These are phyloP conservation scores for Chlamydomonas sp. DNA, from an alignment of 139 green algal species.

Conservation along the genomic window DNA sequence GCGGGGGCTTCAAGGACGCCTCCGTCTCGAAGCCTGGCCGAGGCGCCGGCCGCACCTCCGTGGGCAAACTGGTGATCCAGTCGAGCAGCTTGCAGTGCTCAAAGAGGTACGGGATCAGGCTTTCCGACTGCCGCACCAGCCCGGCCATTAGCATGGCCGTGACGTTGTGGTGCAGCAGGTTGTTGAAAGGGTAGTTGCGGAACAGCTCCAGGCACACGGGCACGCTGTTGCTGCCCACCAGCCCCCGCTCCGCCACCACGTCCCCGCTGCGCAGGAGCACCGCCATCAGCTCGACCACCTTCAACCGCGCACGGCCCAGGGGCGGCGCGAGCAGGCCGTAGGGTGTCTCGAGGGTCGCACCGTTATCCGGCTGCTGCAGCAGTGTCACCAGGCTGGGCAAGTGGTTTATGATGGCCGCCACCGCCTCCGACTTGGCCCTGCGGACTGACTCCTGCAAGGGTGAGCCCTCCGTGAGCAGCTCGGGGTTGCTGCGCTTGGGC, in stretches of 20 bases:
- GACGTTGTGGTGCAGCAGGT: constrained; percentile 86
- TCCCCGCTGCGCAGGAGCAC: constrained; percentile 78
- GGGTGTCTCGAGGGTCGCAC: constrained; percentile 66
- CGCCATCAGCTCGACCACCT: constrained; percentile 82
- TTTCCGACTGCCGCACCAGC: constrained; percentile 46
- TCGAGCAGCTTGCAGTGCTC: constrained; percentile 62
- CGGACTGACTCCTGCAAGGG: constrained; percentile 41
- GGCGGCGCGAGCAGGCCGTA: constrained; percentile 83
- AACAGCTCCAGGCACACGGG: constrained; percentile 79
- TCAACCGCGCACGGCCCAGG: constrained; percentile 78
- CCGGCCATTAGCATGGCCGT: constrained; percentile 63
- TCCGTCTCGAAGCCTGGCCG: constrained; percentile 45
- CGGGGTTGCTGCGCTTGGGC: constrained; percentile 57
- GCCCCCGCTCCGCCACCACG: constrained; percentile 57
- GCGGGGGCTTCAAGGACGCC: constrained; percentile 38
- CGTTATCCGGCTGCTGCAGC: constrained; percentile 46
- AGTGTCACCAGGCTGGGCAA: constrained; percentile 68
- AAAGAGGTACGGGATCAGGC: constrained; percentile 75
- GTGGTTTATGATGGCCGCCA: constrained; percentile 56
- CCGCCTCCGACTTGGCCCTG: constrained; percentile 44
- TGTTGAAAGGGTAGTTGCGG: constrained; percentile 90
- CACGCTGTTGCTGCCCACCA: constrained; percentile 68
- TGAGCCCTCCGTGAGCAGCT: constrained; percentile 32
- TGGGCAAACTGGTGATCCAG: constrained; percentile 75
- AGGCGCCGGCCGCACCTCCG: constrained; percentile 53